Percentiles rank a stretch among this genome's conserved stretches.
These are phyloP conservation scores for Gamarada debralockiae DNA, from an alignment of 495 filamentous ascomycete genomes.

Conservation along the genomic window DNA sequence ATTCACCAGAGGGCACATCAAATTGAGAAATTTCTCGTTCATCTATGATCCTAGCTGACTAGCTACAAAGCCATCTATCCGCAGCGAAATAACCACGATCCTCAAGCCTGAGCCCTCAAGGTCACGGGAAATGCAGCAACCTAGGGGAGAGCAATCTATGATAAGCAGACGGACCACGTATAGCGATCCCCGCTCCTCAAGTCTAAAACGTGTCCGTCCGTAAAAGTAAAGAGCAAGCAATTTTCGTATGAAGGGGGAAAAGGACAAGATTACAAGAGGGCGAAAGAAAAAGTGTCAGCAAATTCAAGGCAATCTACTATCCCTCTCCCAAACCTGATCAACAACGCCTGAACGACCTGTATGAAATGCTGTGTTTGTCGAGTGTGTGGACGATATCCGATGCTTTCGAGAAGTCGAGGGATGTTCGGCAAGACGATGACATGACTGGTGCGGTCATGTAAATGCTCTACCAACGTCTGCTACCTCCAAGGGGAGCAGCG, in stretches of 20 bases:
- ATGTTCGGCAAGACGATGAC: background rate
- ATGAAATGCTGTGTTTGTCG: slow-evolving; percentile 15
- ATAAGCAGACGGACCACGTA: background rate
- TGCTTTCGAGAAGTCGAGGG: slow-evolving; percentile 3
- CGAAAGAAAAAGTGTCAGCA: slow-evolving; percentile 15
- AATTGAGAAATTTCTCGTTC: slow-evolving; percentile 6
- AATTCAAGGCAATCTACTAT: slow-evolving; percentile 25
- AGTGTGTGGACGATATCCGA: background rate
- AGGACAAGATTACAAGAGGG: slow-evolving; percentile 20
- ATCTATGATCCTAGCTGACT: slow-evolving; percentile 14
- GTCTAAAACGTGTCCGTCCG: slow-evolving; percentile 12
- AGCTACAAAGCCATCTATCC: background rate
- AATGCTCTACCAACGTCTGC: slow-evolving; percentile 54
- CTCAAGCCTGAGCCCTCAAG: background rate
- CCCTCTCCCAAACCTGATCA: slow-evolving; percentile 13
- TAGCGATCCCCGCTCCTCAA: slow-evolving; percentile 5
- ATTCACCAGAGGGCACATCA: background rate
- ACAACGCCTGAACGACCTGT: slow-evolving; percentile 26
- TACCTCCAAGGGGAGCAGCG: slow-evolving; percentile 56
- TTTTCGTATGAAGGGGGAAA: slow-evolving; percentile 10
- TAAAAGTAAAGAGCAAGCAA: slow-evolving; percentile 9
- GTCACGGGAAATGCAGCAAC: background rate
- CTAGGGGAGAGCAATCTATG: slow-evolving; percentile 17
- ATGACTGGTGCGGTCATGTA: slow-evolving; percentile 7
- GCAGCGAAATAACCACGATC: background rate